These are phyloP conservation scores for Brasilioporus rufonigricans DNA, from an alignment of 768 basidiomycete species.

Conservation along the genomic window DNA sequence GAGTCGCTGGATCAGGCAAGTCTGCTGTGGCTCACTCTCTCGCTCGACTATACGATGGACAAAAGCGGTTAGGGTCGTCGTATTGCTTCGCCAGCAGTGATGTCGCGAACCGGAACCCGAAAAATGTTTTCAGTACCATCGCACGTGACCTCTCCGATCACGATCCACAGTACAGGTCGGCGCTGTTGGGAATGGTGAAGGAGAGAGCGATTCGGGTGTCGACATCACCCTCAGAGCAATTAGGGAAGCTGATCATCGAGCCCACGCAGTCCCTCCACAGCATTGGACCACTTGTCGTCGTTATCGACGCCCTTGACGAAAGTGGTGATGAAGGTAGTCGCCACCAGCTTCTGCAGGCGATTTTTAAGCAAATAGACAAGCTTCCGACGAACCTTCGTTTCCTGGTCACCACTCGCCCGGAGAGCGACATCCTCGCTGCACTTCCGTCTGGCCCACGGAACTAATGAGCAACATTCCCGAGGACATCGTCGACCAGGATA, in stretches of 20 bases:
- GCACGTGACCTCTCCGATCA: neutral
- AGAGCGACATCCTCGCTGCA: neutral
- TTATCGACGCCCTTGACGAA: constrained; percentile 26
- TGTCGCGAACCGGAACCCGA: constrained; percentile 5
- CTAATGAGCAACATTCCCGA: neutral
- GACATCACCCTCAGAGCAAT: neutral
- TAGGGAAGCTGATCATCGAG: neutral
- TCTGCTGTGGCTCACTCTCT: too few species aligned
- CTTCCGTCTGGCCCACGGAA: neutral
- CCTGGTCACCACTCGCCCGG: constrained; percentile 3
- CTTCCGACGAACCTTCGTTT: constrained; percentile 18
- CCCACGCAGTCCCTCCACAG: neutral
- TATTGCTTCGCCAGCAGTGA: constrained; percentile 14
- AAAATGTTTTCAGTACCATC: constrained; percentile 23
- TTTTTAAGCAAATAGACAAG: neutral
- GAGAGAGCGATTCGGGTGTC: neutral
- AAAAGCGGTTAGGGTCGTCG: neutral
- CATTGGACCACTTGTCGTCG: neutral
- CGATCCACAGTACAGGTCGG: neutral
- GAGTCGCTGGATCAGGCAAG: constrained; percentile 4
- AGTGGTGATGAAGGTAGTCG: constrained; percentile 11
- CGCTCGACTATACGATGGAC: neutral
- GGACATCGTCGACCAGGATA: neutral
- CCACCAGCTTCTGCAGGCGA: constrained; percentile 14
- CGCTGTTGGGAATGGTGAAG: neutral